These are phyloP conservation scores for Xerocomellus dryophilus DNA, from an alignment of 768 basidiomycete genomes.

Conservation along the genomic window DNA sequence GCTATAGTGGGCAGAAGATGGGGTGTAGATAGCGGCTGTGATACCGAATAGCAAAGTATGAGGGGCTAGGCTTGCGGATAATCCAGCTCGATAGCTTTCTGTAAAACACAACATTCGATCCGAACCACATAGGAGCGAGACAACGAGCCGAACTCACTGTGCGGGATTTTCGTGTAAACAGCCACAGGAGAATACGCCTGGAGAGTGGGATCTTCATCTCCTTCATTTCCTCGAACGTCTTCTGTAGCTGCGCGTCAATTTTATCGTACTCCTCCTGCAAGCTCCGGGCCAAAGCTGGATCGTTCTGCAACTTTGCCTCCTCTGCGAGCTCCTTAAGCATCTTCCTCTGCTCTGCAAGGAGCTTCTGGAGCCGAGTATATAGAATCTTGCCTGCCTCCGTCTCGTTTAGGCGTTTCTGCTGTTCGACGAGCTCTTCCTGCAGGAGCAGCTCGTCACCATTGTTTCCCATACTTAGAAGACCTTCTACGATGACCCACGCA, in stretches of 20 bases:
- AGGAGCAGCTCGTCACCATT: constrained; percentile 4
- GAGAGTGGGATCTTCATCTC: constrained; percentile 15
- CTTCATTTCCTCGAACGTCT: constrained; percentile 22
- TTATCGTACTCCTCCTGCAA: constrained; percentile 12
- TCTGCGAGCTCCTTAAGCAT: constrained; percentile 16
- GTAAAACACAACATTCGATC: background rate
- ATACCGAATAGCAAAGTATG: background rate
- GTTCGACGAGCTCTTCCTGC: constrained; percentile 20
- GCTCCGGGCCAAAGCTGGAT: constrained; percentile 8
- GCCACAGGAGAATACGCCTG: constrained; percentile 8
- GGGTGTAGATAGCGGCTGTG: background rate
- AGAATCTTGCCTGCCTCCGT: constrained; percentile 22
- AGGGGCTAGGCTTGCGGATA: background rate
- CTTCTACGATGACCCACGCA: background rate
- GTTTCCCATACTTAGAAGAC: background rate
- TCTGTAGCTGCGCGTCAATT: constrained; percentile 5
- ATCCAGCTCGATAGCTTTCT: constrained; percentile 8
- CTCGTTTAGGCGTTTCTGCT: constrained; percentile 17
- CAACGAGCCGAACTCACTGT: background rate
- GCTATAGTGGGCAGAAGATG: background rate
- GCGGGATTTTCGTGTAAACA: constrained; percentile 8
- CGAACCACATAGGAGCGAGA: background rate
- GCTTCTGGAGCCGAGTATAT: constrained; percentile 15
- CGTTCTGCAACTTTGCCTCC: constrained; percentile 10
- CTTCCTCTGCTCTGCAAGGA: constrained; percentile 18